Base-by-base conservation (phyloP, 2,329 filamentous ascomycete genomes). In the Talaromyces piceae region DNA sequence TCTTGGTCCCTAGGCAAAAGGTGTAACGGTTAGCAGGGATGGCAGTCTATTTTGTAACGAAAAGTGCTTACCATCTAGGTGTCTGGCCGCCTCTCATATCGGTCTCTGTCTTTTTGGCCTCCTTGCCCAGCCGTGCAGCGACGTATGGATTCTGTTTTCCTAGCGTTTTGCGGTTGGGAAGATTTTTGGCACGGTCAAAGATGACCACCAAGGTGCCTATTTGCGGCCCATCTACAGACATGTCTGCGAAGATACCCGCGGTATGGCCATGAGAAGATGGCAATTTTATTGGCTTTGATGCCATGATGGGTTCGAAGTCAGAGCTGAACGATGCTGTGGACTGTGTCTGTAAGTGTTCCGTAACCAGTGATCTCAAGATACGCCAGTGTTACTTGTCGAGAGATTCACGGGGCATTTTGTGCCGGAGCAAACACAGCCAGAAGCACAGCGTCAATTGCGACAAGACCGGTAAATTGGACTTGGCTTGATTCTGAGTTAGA, bases 71-170 rank as follows among this genome's bases (percentile, higher is more conserved):
- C 93, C 93, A 98, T 79, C 81, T 85, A 6, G 93, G 93, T 33
- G 93, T 97, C 72, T 98, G 93, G 39, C 93, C 93, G 57, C 93
- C 93, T 64, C 93, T 81, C 61, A 91, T 84, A 70, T 98, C 93
- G 4, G 91, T 96, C 37, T 86, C 86, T 2, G 93, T 98, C 78
- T 96, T 96, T 75, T 94, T 95, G 45, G 93, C 93, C 71, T 97
- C 91, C 70, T 98, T 98, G 28, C 91, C 93, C 43, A 98, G 74
- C 49, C 93, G 80, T 27, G 90, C 91, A 31, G 93, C 93, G 71
- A 91, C 96, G 70, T 97, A 98, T 0, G 93, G 91, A 67, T 97
- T 91, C 73, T 98, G 93, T 73, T 98, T 98, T 51, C 93, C 93
- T 77, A 98, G 96, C 5, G 90, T 93, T 76, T 95, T 95, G 60